Evolutionary conservation across 192 early-diverging fungal genomes (phyloP).

Genomic region (Chytriomyces hyalinus): DNA sequence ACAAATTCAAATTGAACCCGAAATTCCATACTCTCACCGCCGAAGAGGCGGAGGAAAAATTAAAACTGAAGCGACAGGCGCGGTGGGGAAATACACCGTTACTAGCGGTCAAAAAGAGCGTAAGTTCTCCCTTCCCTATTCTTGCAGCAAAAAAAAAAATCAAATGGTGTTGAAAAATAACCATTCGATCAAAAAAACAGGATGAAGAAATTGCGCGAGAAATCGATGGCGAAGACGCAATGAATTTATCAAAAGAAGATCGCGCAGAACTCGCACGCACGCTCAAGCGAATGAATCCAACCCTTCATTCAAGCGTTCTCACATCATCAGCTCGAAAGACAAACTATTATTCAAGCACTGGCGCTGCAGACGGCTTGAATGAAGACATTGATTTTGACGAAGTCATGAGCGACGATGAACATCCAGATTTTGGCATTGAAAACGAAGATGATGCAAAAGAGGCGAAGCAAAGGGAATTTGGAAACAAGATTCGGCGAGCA

Average conservation of each 20-base stretch:
- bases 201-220: conserved; percentile 15
- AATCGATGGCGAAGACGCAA: conserved; percentile 29
- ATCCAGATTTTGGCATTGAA: conserved; percentile 55
- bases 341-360: not conserved
- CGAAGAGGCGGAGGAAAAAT: conserved; percentile 57
- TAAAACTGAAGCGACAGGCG: conserved; percentile 36
- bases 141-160: not conserved
- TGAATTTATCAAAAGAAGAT: conserved; percentile 33
- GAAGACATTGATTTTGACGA: conserved; percentile 55
- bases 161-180: no score
- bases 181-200: not conserved
- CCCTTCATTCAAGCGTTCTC: not conserved
- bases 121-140: not conserved
- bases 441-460: conserved; percentile 60
- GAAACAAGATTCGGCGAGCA: conserved; percentile 32
- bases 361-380: conserved; percentile 33
- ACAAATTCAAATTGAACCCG: conserved; percentile 51
- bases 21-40: conserved; percentile 53
- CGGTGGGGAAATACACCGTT: conserved; percentile 26
- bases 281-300: conserved; percentile 18
- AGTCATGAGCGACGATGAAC: conserved; percentile 56
- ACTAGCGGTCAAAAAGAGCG: conserved; percentile 45
- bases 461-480: conserved; percentile 47
- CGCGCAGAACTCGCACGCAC: not conserved
- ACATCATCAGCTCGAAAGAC: not conserved